phyloP scores from a whole-genome alignment of 2,329 filamentous ascomycete genomes.

The Furcasterigmium furcatum region DNA sequence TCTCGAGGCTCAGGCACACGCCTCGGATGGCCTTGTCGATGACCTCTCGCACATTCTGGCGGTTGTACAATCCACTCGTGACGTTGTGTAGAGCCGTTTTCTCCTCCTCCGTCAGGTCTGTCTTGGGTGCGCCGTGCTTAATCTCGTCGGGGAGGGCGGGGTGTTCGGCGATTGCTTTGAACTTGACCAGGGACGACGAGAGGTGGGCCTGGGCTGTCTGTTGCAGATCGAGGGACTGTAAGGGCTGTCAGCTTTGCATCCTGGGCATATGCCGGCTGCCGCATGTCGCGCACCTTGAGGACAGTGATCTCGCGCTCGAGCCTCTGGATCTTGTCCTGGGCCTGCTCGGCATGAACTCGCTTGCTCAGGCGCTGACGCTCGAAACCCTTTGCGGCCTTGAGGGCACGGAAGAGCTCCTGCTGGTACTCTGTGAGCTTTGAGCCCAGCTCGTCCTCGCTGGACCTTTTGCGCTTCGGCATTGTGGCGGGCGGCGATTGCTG shows the following conservation, averaged over 20 bases:
- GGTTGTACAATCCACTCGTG: conserved; percentile 54
- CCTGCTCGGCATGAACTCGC: conserved; percentile 44
- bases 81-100: conserved; percentile 52
- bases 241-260: too few species aligned
- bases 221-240: conserved; percentile 53
- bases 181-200: conserved; percentile 49
- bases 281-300: conserved; percentile 51
- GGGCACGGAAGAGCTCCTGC: conserved; percentile 60
- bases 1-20: conserved; percentile 45
- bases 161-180: conserved; percentile 49
- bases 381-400: conserved; percentile 72
- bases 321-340: conserved; percentile 49
- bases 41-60: conserved; percentile 44
- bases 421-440: conserved; percentile 51
- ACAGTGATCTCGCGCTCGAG: conserved; percentile 59
- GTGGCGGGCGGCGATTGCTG: not conserved
- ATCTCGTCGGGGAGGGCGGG: conserved; percentile 47
- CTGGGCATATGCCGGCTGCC: too few species aligned
- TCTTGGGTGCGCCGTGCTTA: conserved; percentile 43
- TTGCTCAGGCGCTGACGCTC: conserved; percentile 75
- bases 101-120: conserved; percentile 50
- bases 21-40: conserved; percentile 44
- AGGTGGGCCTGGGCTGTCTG: conserved; percentile 55
- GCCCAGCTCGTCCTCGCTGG: conserved; percentile 38
- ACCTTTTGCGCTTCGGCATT: conserved; percentile 59